Evolutionary conservation across 2,329 filamentous ascomycete species (phyloP), one percentile per base, ranked within the genome.

Genomic region (Fusarium hainanense): DNA sequence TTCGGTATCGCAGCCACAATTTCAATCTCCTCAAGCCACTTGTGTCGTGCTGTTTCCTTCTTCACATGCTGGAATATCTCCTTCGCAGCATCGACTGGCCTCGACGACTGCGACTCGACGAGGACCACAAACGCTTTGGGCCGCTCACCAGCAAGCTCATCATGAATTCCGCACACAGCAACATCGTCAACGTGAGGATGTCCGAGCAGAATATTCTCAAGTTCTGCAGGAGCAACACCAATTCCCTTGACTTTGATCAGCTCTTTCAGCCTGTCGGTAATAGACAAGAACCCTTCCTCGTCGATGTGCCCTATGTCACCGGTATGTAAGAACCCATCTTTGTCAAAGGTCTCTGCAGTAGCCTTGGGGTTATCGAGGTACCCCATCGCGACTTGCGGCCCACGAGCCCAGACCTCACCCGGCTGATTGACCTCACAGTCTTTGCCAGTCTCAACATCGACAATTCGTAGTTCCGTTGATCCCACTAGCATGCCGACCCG

Each of bases 391-490:
- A 65, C 7, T 11, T 65, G 62, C 1, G 62, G 59, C 0, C 62
- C 59, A 4, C 32, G 37, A 21, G 52, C 59, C 28, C 40, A 42
- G 3, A 65, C 52, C 3, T 65, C 51, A 20, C 51, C 94, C 13
- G 86, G 82, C 70, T 90, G 82, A 8, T 88, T 88, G 2, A 91
- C 77, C 0, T 86, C 84, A 2, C 97, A 75, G 4, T 90, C 85
- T 4, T 80, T 76, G 1, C 78, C 81, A 37, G 85, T 84, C 70
- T 94, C 86, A 0, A 64, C 86, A 74, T 91, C 85, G 4, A 97
- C 91, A 7, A 97, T 83, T 78, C 95, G 89, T 23, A 85, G 77
- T 1, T 97, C 92, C 0, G 86, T 91, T 25, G 86, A 84, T 41
- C 92, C 66, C 5, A 75, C 49, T 3, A 73, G 37, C 25, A 54